Percentiles rank a stretch among this genome's conserved stretches.
Conservation (phyloP, 164 flowering plant species). For the Sextonia rubra region DNA sequence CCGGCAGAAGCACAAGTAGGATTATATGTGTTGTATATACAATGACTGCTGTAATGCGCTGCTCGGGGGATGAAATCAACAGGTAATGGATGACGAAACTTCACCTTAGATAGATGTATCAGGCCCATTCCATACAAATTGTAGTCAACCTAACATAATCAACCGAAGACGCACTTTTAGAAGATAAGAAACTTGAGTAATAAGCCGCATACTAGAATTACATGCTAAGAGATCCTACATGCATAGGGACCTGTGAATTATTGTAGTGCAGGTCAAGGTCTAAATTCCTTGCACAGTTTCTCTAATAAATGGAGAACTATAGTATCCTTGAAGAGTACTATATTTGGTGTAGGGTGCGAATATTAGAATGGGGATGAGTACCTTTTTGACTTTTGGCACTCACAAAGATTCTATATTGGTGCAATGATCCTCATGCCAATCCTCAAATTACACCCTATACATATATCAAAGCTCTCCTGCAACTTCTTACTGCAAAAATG, state of each 20-base stretch:
- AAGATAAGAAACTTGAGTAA: neutral
- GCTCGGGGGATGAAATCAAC: conserved; percentile 28
- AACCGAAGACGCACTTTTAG: neutral
- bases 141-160: conserved; percentile 60
- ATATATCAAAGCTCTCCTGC: too few species aligned
- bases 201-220: neutral
- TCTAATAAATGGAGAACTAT: too few species aligned
- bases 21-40: conserved; percentile 15
- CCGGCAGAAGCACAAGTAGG: conserved; percentile 19
- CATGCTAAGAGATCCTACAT: neutral
- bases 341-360: too few species aligned
- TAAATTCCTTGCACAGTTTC: neutral
- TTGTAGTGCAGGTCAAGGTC: neutral
- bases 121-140: conserved; percentile 97
- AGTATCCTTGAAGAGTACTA: too few species aligned
- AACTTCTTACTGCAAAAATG: too few species aligned
- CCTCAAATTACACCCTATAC: too few species aligned
- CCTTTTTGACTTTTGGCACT: too few species aligned
- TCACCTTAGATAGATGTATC: conserved; percentile 74
- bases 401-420: too few species aligned
- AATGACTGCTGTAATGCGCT: conserved; percentile 12
- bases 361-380: too few species aligned
- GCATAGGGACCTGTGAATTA: neutral
- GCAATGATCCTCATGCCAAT: too few species aligned
- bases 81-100: conserved; percentile 81